Conservation (phyloP, 2,329 filamentous ascomycete species). For the Neofusicoccum parvum region DNA sequence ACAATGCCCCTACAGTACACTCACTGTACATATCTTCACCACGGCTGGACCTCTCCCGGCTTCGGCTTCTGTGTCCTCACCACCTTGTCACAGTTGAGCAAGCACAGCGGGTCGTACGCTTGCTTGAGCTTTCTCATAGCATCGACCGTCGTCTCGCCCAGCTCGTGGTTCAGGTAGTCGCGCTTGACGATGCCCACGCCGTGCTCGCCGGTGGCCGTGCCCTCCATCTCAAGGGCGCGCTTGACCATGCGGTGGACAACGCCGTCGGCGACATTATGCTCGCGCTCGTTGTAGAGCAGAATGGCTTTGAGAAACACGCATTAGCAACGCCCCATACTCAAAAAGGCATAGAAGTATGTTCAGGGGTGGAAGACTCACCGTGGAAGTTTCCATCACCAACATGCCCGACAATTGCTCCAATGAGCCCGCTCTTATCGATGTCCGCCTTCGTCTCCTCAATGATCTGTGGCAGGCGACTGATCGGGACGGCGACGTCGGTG, state of each 20-base stretch:
- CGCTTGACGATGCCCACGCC: slow-evolving; percentile 83
- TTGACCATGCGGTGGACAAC: slow-evolving; percentile 85
- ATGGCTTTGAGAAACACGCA: slow-evolving; percentile 49
- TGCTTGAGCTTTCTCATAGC: slow-evolving; percentile 84
- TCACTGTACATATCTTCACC: slow-evolving; percentile 28
- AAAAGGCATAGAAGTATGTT: slow-evolving; percentile 24
- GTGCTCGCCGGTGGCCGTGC: slow-evolving; percentile 84
- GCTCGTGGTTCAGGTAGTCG: slow-evolving; percentile 78
- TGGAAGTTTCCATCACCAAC: slow-evolving; percentile 78
- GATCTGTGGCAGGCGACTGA: slow-evolving; percentile 70
- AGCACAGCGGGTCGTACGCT: slow-evolving; percentile 73
- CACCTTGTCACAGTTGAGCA: slow-evolving; percentile 67
- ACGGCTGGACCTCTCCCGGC: slow-evolving; percentile 47
- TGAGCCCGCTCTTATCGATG: slow-evolving; percentile 63
- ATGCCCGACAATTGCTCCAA: slow-evolving; percentile 70
- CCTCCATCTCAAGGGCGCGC: slow-evolving; percentile 80
- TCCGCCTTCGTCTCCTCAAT: slow-evolving; percentile 75
- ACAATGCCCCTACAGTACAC: background rate
- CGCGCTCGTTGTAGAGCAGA: slow-evolving; percentile 64
- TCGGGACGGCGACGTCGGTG: slow-evolving; percentile 78
- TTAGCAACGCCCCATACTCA: no score
- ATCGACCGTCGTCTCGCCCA: slow-evolving; percentile 74
- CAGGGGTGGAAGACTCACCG: slow-evolving; percentile 44
- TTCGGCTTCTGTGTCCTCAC: slow-evolving; percentile 51
- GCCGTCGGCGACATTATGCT: slow-evolving; percentile 67